A percentile compares a stretch with the other conserved stretches of the same genome.
phyloP scores from a whole-genome alignment of 352 stramenopile species.

The Phytopythium chamaehyphon region DNA sequence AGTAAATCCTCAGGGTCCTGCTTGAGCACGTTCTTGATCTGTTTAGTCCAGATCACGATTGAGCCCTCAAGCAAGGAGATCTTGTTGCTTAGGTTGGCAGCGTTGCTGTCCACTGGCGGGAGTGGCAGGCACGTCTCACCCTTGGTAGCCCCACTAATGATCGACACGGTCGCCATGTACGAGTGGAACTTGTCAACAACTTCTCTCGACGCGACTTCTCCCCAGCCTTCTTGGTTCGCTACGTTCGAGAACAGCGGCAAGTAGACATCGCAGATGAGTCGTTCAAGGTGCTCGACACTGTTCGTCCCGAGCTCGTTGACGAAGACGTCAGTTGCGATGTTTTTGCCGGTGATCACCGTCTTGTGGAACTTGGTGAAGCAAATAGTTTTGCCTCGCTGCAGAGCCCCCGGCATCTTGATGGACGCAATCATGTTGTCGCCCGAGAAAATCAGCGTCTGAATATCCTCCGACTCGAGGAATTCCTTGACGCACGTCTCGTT shows the following conservation, averaged over 20 bases:
- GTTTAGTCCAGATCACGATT: conserved; percentile 99
- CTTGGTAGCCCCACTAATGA: conserved; percentile 96
- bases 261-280: conserved; percentile 93
- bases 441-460: conserved; percentile 87
- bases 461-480: conserved; percentile 86
- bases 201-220: conserved; percentile 95
- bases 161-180: conserved; percentile 95
- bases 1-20: conserved; percentile 96
- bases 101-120: conserved; percentile 87
- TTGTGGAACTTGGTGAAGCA: conserved; percentile 91
- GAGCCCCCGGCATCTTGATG: conserved; percentile 84
- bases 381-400: conserved; percentile 88
- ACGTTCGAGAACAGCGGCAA: conserved; percentile 95
- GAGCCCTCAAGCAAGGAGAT: conserved; percentile 97
- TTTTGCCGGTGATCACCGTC: conserved; percentile 70
- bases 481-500: conserved; percentile 86
- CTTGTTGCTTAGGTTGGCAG: conserved; percentile 83
- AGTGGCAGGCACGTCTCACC: conserved; percentile 96
- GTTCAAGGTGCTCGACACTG: conserved; percentile 95
- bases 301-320: conserved; percentile 84
- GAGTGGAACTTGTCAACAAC: conserved; percentile 97
- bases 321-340: conserved; percentile 86
- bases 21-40: conserved; percentile 98
- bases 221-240: conserved; percentile 94
- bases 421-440: conserved; percentile 82